These are phyloP conservation scores for Pythium dissotocum DNA, from an alignment of 352 stramenopile species.

Conservation along the genomic window DNA sequence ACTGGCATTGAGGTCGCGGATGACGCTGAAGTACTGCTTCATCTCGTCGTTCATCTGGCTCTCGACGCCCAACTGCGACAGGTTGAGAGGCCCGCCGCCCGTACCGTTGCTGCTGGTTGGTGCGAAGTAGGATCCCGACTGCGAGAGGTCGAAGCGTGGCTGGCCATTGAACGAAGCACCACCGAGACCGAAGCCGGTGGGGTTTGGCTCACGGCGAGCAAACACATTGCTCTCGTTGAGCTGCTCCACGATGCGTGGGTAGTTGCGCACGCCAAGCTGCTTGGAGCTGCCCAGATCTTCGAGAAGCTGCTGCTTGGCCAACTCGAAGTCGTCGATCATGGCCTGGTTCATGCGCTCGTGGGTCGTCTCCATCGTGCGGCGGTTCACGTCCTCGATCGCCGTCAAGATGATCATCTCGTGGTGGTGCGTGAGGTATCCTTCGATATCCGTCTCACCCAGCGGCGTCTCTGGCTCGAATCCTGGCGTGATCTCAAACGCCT, in stretches of 20 bases:
- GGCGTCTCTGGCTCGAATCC: conserved; percentile 80
- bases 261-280: conserved; percentile 69
- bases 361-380: conserved; percentile 72
- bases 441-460: conserved; percentile 83
- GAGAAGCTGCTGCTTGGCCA: conserved; percentile 70
- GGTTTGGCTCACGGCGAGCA: conserved; percentile 34
- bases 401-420: conserved; percentile 92
- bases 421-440: conserved; percentile 88
- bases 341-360: conserved; percentile 86
- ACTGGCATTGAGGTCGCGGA: conserved; percentile 70
- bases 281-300: conserved; percentile 69
- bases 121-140: conserved; percentile 30
- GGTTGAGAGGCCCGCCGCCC: conserved; percentile 33
- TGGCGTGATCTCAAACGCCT: conserved; percentile 74
- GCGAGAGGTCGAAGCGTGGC: conserved; percentile 51
- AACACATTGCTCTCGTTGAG: conserved; percentile 55
- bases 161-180: conserved; percentile 51
- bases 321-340: conserved; percentile 87
- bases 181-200: conserved; percentile 45
- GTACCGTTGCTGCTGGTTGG: conserved; percentile 28
- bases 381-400: conserved; percentile 87
- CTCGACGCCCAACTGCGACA: conserved; percentile 66
- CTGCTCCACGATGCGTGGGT: conserved; percentile 56
- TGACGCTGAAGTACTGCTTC: conserved; percentile 74
- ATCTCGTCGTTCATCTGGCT: conserved; percentile 83